phyloP scores from a whole-genome alignment of 1,284 basidiomycete species.

The Volvariella surrecta region DNA sequence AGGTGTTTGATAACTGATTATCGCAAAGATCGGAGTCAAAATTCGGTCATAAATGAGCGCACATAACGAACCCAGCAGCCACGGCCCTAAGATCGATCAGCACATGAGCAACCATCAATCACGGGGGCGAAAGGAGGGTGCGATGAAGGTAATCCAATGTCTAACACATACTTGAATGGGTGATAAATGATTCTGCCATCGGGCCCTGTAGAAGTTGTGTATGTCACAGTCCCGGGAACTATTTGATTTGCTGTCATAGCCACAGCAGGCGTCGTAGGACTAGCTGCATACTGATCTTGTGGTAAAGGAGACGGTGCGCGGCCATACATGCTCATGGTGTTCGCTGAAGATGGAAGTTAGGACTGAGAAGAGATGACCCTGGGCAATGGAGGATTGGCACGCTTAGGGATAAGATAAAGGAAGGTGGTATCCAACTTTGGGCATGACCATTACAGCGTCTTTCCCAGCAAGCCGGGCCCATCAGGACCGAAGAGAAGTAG shows the following conservation, averaged over 20 bases:
- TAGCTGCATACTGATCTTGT: conserved; percentile 13
- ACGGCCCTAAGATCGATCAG: conserved; percentile 41
- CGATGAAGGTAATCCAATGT: conserved; percentile 3
- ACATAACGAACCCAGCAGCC: conserved; percentile 45
- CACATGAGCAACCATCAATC: background rate
- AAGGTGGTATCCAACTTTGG: background rate
- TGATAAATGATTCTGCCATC: conserved; percentile 59
- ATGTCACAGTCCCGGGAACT: conserved; percentile 53
- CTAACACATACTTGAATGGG: conserved; percentile 52
- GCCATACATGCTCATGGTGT: background rate
- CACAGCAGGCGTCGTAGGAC: conserved; percentile 8
- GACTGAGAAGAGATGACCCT: conserved; percentile 1
- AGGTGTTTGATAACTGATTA: conserved; percentile 57
- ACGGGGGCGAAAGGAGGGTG: conserved; percentile 3
- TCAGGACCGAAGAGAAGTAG: background rate
- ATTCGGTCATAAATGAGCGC: conserved; percentile 5
- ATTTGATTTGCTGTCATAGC: conserved; percentile 13
- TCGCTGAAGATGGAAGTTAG: conserved; percentile 1
- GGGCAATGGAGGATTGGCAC: background rate
- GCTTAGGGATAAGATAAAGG: background rate
- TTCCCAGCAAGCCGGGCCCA: background rate
- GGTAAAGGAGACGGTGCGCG: background rate
- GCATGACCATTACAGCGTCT: no score
- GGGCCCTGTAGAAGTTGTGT: conserved; percentile 49
- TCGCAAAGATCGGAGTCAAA: conserved; percentile 16